Conservation (phyloP, 2,329 filamentous ascomycete species). For the Lachnellula willkommii region DNA sequence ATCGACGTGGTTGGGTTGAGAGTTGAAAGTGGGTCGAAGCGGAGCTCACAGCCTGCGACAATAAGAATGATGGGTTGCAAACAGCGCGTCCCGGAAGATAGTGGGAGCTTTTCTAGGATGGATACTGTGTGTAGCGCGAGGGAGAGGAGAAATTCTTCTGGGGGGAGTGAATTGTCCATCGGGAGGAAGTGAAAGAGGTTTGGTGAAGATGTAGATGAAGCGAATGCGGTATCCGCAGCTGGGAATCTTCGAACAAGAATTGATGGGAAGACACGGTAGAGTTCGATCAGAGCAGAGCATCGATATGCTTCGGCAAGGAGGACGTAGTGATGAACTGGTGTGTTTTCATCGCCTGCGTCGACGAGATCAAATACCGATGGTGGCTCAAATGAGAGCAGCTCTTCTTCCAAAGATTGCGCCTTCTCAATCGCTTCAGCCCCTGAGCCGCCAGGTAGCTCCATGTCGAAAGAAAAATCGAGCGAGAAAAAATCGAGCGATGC, state of each 20-base stretch:
- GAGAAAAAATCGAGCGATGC: conserved; percentile 17
- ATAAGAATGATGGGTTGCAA: conserved; percentile 27
- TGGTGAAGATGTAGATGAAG: neutral
- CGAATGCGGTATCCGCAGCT: conserved; percentile 7
- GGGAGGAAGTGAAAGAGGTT: conserved; percentile 13
- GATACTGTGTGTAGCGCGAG: conserved; percentile 26
- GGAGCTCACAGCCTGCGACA: conserved; percentile 22
- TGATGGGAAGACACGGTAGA: conserved; percentile 26
- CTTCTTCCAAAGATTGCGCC: conserved; percentile 24
- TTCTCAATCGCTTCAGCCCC: conserved; percentile 16
- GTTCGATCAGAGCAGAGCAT: conserved; percentile 24
- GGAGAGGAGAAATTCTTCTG: conserved; percentile 25
- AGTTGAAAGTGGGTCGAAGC: conserved; percentile 14
- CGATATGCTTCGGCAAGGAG: conserved; percentile 27
- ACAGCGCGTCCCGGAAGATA: conserved; percentile 25
- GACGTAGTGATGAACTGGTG: conserved; percentile 28
- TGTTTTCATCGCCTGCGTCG: conserved; percentile 28
- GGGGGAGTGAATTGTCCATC: conserved; percentile 11
- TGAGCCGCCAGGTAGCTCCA: conserved; percentile 14
- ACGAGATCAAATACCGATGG: conserved; percentile 19
- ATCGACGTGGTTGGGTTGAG: conserved; percentile 5
- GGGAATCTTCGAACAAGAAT: conserved; percentile 20
- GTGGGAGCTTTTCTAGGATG: conserved; percentile 23
- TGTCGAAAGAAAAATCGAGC: conserved; percentile 21
- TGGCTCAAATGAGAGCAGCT: conserved; percentile 24